Evolutionary conservation across 1,284 basidiomycete genomes (phyloP).

Genomic region (Leccinum pachyderme): DNA sequence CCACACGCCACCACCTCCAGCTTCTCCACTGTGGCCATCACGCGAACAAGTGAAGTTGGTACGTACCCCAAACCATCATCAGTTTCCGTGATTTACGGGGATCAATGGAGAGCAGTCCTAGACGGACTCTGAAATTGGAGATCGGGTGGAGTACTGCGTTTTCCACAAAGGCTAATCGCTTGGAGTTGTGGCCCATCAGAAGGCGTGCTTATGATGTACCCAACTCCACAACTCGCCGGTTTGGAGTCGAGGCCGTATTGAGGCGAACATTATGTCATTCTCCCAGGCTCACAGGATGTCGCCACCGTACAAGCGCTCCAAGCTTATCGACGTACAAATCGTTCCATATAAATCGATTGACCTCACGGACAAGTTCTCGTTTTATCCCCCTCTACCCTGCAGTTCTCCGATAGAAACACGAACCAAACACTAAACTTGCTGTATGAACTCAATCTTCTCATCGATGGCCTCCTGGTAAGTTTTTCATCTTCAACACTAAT

Average conservation of each 20-base stretch:
- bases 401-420: neutral
- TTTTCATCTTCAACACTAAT: constrained; percentile 2
- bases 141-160: neutral
- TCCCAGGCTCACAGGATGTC: no score
- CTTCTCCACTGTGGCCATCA: neutral
- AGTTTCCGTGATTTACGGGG: neutral
- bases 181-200: neutral
- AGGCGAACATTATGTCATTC: no score
- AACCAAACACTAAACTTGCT: neutral
- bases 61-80: neutral
- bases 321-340: no score
- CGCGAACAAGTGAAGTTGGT: neutral
- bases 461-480: constrained; percentile 10
- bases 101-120: neutral
- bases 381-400: neutral
- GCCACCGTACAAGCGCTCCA: no score
- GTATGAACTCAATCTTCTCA: constrained; percentile 5
- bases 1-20: neutral
- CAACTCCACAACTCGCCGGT: no score
- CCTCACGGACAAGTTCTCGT: neutral
- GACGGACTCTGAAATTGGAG: neutral
- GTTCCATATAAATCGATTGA: neutral
- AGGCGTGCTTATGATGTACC: neutral
- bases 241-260: no score
- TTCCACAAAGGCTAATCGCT: neutral